Base-by-base conservation (phyloP, 1,284 basidiomycete genomes). In the Cronartium ribicola region DNA sequence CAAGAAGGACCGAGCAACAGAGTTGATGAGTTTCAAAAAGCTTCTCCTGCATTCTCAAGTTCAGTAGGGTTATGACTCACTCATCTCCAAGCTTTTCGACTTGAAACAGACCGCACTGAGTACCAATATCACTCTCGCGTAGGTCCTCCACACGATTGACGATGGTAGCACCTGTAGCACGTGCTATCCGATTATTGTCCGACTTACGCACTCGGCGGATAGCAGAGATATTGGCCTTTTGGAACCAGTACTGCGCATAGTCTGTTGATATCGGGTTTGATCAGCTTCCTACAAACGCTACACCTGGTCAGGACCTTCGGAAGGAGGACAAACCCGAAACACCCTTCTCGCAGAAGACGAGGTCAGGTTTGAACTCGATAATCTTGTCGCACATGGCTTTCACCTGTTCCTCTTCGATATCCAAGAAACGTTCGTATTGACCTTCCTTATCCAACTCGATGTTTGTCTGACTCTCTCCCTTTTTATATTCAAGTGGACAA, bases 401-500 rank as follows among this genome's bases (percentile, higher is more conserved):
- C 80, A 98, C 90, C 83, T 98, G 95, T 83, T 98, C 92, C 83
- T 98, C 95, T 84, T 98, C 95, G 77, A 98, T 93, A 81, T 93
- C 89, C 81, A 97, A 88, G 44, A 94, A 90, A 71, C 91, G 84
- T 77, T 90, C 89, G 92, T 94, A 98, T 82, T 98, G 94, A 60
- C 87, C 86, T 84, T 96, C 94, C 82, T 91, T 92, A 44, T 89
- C 89, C 79, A 98, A 94, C 84, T 98, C 95, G 84, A 98, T 98
- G 83, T 98, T 97, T 76, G 96, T 98, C 83, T 98, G 95, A 76
- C 87, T 89, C 84, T 98, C 96, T 60, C 95, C 95, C 86, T 98
- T 98, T 85, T 98, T 98, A 85, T 98, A 98, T 84, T 99, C 96
- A 73, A 98, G 84, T 17, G 95, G 93, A 83, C 94, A 98, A 83